Base-by-base conservation (phyloP, 2,329 filamentous ascomycete species). In the Diaporthe humulicola region DNA sequence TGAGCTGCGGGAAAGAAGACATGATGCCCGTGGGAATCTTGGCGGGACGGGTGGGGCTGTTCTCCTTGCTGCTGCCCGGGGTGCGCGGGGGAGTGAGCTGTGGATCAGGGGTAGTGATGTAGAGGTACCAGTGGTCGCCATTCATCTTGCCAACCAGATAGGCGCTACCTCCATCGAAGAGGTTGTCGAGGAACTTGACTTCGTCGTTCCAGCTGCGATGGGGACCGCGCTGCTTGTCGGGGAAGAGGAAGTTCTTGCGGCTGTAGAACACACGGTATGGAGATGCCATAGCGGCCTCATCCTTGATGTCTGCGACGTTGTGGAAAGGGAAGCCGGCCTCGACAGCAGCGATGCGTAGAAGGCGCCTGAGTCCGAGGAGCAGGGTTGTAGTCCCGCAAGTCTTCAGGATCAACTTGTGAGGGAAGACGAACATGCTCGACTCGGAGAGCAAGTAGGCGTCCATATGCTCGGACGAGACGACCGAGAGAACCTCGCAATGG, bases 91-190 rank as follows among this genome's bases (percentile, higher is more conserved):
- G 95, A 0, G 96, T 98, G 78, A 97, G 88, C 71, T 90, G 87
- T 64, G 91, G 93, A 82, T 93, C 93, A 25, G 97, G 96, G 70
- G 95, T 95, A 17, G 97, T 98, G 80, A 98, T 93, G 86, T 99
- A 99, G 73, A 99, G 88, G 83, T 98, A 98, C 97, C 97, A 99
- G 81, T 99, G 97, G 84, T 99, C 97, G 74, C 97, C 96, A 80
- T 99, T 99, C 96, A 98, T 98, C 87, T 98, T 98, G 81, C 97
- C 97, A 78, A 99, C 97, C 96, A 98, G 98, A 85, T 99, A 99
- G 69, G 97, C 97, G 84, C 96, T 98, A 73, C 97, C 97, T 73
- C 94, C 93, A 76, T 94, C 89, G 83, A 99, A 98, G 84, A 96
- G 94, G 82, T 94, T 93, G 85, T 99, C 97, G 77, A 99, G 89